Evolutionary conservation across 2,329 filamentous ascomycete genomes (phyloP), one percentile per base, ranked within the genome.

Genomic region (Beauveria bassiana): DNA sequence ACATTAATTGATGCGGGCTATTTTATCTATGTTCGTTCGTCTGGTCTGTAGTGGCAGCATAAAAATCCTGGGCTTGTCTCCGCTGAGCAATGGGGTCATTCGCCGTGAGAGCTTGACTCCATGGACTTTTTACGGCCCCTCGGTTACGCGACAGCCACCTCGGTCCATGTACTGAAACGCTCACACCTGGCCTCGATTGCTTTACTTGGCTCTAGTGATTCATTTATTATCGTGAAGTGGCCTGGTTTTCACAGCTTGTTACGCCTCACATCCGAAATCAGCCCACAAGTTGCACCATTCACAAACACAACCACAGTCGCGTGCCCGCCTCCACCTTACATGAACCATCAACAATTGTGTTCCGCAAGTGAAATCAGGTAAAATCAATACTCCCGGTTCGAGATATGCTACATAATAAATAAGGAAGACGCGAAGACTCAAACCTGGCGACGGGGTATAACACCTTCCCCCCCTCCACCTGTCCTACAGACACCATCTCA

Each of bases 401-500:
- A 59, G 57, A 59, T 59, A 61, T 61, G 50, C 50, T 61, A 50
- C 42, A 50, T 47, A 54, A 49, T 26, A 26, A 52, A 51, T 40
- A 38, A 40, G 28, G 31, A 59, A 38, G 46, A 43, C 50, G 57
- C 49, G 47, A 61, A 61, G 34, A 47, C 54, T 47, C 28, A 54
- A 61, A 47, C 61, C 55, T 55, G 49, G 24, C 26, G 55, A 59
- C 34, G 49, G 49, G 56, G 55, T 62, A 59, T 55, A 59, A 40
- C 40, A 40, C 42, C 12, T 28, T 34, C 47, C 51, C 34, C 18
- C n/a, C 38, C 31, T 40, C 54, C 38, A 26, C 10, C 6, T n/a
- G 34, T 38, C 50, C 6, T 28, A 12, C 5, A 38, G 40, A 31
- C 54, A 8, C 51, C 22, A 20, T 26, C 45, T 28, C 38, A n/a